Percentiles rank a stretch among this genome's conserved stretches.
Conservation (phyloP, 1,284 basidiomycete genomes). For the Dichomitus squalens region DNA sequence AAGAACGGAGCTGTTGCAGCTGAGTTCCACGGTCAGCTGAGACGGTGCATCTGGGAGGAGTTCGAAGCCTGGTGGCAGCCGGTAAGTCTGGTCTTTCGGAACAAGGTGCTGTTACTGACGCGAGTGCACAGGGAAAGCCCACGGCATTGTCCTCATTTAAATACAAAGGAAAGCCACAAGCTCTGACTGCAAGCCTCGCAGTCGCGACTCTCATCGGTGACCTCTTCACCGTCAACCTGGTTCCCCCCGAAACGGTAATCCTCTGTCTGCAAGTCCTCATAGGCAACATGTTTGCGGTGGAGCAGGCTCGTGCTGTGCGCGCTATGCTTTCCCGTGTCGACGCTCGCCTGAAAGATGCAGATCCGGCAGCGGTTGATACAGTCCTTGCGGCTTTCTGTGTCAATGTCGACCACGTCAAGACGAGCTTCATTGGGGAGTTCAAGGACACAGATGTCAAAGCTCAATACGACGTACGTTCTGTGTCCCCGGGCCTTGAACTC, state of each 20-base stretch:
- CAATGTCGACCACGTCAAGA: neutral
- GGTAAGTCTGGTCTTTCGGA: constrained; percentile 28
- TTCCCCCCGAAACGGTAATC: constrained; percentile 28
- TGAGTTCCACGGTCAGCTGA: constrained; percentile 33
- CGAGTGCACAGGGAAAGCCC: constrained; percentile 12
- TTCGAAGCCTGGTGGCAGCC: constrained; percentile 38
- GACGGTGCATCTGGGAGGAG: constrained; percentile 32
- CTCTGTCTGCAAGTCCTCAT: constrained; percentile 32
- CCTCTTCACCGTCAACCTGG: constrained; percentile 31
- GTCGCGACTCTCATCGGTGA: constrained; percentile 37
- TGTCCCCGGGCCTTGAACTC: neutral
- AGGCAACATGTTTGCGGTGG: constrained; percentile 28
- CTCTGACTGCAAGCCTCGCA: constrained; percentile 30
- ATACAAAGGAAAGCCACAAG: constrained; percentile 1
- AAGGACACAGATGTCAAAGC: neutral
- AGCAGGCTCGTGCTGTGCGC: constrained; percentile 37
- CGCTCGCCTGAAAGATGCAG: constrained; percentile 12
- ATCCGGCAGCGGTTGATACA: constrained; percentile 1
- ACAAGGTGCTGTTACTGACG: constrained; percentile 1
- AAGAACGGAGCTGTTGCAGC: constrained; percentile 15
- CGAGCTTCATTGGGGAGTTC: neutral
- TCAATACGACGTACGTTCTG: neutral
- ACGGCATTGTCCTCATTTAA: constrained; percentile 12
- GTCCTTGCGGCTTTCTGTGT: neutral
- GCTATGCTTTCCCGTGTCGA: constrained; percentile 23